These are phyloP conservation scores for Alternaria incomplexa DNA, from an alignment of 2,329 filamentous ascomycete species.

Conservation along the genomic window DNA sequence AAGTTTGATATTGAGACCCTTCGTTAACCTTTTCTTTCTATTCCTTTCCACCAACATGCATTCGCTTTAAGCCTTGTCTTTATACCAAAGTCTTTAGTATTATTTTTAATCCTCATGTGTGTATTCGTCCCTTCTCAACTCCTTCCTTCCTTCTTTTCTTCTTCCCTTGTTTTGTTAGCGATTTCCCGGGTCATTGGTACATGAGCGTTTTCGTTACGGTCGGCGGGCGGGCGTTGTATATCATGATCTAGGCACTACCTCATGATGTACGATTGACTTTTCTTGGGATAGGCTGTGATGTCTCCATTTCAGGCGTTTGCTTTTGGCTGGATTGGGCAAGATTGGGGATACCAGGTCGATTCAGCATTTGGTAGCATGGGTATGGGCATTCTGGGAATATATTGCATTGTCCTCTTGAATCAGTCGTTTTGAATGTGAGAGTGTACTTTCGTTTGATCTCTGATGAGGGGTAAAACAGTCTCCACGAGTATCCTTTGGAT, in stretches of 20 bases:
- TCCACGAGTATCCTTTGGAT: neutral
- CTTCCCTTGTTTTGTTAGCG: neutral
- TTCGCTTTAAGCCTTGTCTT: neutral
- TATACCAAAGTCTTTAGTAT: neutral
- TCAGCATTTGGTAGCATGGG: neutral
- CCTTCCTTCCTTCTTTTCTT: neutral
- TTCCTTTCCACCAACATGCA: neutral
- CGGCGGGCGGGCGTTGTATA: neutral
- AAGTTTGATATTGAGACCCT: slow-evolving; percentile 8
- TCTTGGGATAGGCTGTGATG: neutral
- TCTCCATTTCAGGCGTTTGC: neutral
- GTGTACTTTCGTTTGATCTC: neutral
- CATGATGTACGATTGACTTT: neutral
- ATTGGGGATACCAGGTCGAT: neutral
- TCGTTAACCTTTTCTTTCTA: neutral
- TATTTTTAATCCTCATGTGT: neutral
- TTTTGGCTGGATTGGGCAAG: neutral
- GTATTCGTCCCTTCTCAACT: neutral
- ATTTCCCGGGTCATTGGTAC: neutral
- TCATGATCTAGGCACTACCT: neutral
- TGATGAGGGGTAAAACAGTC: no score
- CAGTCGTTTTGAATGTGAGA: neutral
- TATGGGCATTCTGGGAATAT: neutral
- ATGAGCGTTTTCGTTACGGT: neutral
- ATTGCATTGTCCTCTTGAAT: neutral